Evolutionary conservation across 495 filamentous ascomycete species (phyloP), one percentile per base, ranked within the genome.

Genomic region (Cercophora sp.): DNA sequence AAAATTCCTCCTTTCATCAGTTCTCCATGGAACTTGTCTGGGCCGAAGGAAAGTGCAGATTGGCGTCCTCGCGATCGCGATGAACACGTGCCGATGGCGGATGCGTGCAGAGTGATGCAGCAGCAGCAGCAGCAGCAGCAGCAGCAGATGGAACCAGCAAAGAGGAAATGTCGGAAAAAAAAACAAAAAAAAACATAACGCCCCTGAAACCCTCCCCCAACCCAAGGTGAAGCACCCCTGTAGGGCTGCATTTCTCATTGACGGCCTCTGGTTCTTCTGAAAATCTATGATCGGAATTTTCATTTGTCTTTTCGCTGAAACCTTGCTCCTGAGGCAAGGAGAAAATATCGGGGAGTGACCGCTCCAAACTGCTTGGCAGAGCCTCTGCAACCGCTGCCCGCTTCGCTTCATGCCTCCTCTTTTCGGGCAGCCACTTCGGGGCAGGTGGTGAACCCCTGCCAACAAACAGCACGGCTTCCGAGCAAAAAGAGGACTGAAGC

Each of bases 31-130:
- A 16, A 20, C 15, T 23, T 0, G 15, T n/a, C n/a, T n/a, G n/a
- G n/a, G n/a, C n/a, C n/a, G n/a, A 18, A 15, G 40, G 8, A 22
- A 4, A 19, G 15, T 22, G 34, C 25, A 27, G 26, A 32, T 32
- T 47, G 16, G 44, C 34, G 44, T 34, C 26, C 11, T 47, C 10
- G 13, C 44, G 44, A 47, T 47, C 27, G 3, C 2, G 43, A 34
- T 34, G n/a, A 22, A 46, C 42, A 46, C 42, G 42, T 29, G 42
- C 22, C 23, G 42, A 27, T 13, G 42, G 19, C 25, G 44, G 44
- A 18, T 31, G 20, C 44, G 13, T 29, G 44, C 44, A 47, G 44
- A n/a, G n/a, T 27, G 44, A 47, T 47, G 44, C 44, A 32, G 44
- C 44, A 19, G 44, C n/a, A n/a, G n/a, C n/a, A n/a, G n/a, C n/a